phyloP scores from a whole-genome alignment of 257 asterid genomes.

The Phtheirospermum japonicum region DNA sequence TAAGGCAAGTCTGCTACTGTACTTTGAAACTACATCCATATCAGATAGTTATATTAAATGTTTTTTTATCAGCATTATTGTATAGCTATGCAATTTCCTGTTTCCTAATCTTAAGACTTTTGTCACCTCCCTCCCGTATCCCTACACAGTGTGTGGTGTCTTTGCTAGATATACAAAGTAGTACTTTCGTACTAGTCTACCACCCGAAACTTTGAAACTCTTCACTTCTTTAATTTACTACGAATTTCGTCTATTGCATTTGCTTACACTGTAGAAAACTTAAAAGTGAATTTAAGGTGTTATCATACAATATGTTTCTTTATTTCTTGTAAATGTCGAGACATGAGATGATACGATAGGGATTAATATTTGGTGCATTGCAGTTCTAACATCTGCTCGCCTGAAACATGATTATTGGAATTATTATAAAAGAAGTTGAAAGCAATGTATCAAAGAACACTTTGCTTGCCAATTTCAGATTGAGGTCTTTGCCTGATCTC shows the following conservation, averaged over 20 bases:
- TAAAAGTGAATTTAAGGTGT: no score
- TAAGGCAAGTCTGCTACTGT: not conserved
- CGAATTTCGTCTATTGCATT: no score
- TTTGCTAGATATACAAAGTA: constrained; percentile 12
- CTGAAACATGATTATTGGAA: constrained; percentile 52
- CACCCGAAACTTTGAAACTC: no score
- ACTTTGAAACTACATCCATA: no score
- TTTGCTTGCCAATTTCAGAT: constrained; percentile 64
- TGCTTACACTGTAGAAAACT: no score
- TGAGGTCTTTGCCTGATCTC: constrained; percentile 64
- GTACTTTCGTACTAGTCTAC: no score
- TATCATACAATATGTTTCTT: no score
- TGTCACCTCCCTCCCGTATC: constrained; percentile 14
- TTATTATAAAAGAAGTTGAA: constrained; percentile 69
- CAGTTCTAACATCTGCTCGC: constrained; percentile 28
- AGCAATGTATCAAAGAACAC: constrained; percentile 53
- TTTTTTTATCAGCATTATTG: not conserved
- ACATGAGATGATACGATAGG: no score
- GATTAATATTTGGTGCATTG: no score
- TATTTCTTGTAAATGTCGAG: no score
- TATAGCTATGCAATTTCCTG: not conserved
- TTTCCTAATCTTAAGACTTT: not conserved
- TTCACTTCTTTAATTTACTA: no score
- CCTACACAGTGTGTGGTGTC: constrained; percentile 5
- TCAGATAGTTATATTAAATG: not conserved